Evolutionary conservation across 2,329 filamentous ascomycete genomes (phyloP), one percentile per base, ranked within the genome.

Genomic region (Cladophialophora psammophila): DNA sequence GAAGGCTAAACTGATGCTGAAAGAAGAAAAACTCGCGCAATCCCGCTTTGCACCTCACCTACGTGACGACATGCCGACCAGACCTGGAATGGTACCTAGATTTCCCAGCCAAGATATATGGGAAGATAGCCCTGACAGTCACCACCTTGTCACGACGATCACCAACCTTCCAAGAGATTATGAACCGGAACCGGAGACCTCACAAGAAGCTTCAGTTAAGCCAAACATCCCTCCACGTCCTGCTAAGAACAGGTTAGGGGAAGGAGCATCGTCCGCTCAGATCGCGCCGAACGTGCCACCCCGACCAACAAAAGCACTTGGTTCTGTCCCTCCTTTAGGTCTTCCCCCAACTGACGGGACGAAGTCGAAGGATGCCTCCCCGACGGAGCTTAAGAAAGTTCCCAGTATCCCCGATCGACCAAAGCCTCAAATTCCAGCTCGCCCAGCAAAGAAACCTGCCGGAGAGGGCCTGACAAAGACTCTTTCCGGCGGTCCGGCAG

Each of bases 91-190:
- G 72, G 83, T 88, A 65, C 88, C 90, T 60, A 88, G 93, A 12
- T 98, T 98, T 77, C 94, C 94, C 0, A 97, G 94, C 76, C 88
- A 89, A 63, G 94, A 98, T 79, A 88, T 97, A 50, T 97, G 94
- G 94, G 94, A 98, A 80, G 94, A 98, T 77, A 89, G 87, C 0
- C 94, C 94, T 1, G 93, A 96, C 73, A 94, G 92, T 74, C 86
- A 91, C 65, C 86, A 91, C 70, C 85, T 96, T 20, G 88, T 93
- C 74, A 91, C 94, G 0, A 94, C 90, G 0, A 89, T 96, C 58
- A 83, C 78, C 50, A 83, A 67, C 72, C 76, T 78, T 31, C 86
- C 80, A 15, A 48, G 3, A 34, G 86, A 61, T 35, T 8, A 85
- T 63, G 81, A 84, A 34, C 82, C 85, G 2, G 81, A 82, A 26